Percentiles rank a stretch among this genome's conserved stretches.
Evolutionary conservation across 108 stramenopile species (phyloP).

Genomic region (Bacterosira constricta): DNA sequence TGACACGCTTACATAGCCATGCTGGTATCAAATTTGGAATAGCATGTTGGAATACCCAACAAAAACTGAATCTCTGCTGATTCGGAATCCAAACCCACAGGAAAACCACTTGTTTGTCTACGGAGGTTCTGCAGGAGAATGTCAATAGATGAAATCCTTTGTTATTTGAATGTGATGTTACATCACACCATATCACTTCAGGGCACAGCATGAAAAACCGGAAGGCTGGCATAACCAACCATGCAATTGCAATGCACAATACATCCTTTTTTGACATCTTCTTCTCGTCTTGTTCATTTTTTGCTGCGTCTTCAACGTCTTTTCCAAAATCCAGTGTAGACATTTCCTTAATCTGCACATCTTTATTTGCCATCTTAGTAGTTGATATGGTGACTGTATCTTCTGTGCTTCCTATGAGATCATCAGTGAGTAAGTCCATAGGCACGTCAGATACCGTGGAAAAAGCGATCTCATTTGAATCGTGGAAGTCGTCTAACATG

Average conservation of each 20-base stretch:
- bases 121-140: not conserved
- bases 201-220: not conserved
- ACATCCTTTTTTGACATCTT: not conserved
- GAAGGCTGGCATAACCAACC: not conserved
- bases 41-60: not conserved
- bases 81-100: not conserved
- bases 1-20: not conserved
- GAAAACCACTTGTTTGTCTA: constrained; percentile 3
- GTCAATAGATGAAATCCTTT: not conserved
- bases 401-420: no score
- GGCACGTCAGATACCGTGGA: not conserved
- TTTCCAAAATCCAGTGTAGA: not conserved
- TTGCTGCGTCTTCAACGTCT: not conserved
- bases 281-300: not conserved
- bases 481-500: constrained; percentile 1
- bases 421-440: no score
- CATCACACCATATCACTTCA: not conserved
- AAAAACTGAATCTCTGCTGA: not conserved
- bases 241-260: not conserved
- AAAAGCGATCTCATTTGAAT: constrained; percentile 11
- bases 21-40: not conserved
- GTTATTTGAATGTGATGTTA: not conserved
- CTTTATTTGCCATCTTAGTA: no score
- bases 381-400: no score
- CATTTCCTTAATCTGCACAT: no score